These are phyloP conservation scores for Tranzscheliella williamsii DNA, from an alignment of 1,284 basidiomycete genomes.

Conservation along the genomic window DNA sequence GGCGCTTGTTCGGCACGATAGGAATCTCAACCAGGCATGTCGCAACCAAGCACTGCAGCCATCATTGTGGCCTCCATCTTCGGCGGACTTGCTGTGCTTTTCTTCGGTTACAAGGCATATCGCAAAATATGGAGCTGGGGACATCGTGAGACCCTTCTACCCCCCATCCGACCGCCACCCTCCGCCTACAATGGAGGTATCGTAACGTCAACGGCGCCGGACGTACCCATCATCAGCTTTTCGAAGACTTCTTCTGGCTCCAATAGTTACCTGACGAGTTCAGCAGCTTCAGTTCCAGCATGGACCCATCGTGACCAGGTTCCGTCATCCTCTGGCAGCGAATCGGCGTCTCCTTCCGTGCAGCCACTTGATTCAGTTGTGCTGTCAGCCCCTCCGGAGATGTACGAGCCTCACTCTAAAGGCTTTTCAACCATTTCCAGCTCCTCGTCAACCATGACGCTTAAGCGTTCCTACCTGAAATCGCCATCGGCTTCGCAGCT, in stretches of 20 bases:
- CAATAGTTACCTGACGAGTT: conserved; percentile 6
- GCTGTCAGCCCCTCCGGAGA: conserved; percentile 16
- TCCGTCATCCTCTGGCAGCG: conserved; percentile 17
- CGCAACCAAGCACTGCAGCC: conserved; percentile 47
- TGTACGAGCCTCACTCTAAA: conserved; percentile 23
- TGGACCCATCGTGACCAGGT: conserved; percentile 18
- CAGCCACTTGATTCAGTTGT: conserved; percentile 14
- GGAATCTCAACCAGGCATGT: conserved; percentile 38
- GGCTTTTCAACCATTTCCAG: conserved; percentile 27
- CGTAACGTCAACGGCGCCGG: conserved; percentile 6
- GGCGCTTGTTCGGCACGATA: too few species aligned
- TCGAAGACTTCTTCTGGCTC: conserved; percentile 1
- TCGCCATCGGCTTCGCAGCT: conserved; percentile 25
- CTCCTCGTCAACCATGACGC: conserved; percentile 42
- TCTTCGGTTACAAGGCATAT: conserved; percentile 39
- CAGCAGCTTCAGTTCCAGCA: conserved; percentile 1
- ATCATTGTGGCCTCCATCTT: conserved; percentile 50
- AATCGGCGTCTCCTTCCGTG: conserved; percentile 22
- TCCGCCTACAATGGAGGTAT: conserved; percentile 27
- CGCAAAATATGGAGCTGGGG: conserved; percentile 34
- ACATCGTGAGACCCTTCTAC: conserved; percentile 18
- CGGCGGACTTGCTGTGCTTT: conserved; percentile 30
- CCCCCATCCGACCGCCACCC: conserved; percentile 36
- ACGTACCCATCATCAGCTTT: too few species aligned
- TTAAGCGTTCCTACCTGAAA: conserved; percentile 40